Evolutionary conservation across 2,329 filamentous ascomycete species (phyloP).

Genomic region (Neofusicoccum kwambonambiense): DNA sequence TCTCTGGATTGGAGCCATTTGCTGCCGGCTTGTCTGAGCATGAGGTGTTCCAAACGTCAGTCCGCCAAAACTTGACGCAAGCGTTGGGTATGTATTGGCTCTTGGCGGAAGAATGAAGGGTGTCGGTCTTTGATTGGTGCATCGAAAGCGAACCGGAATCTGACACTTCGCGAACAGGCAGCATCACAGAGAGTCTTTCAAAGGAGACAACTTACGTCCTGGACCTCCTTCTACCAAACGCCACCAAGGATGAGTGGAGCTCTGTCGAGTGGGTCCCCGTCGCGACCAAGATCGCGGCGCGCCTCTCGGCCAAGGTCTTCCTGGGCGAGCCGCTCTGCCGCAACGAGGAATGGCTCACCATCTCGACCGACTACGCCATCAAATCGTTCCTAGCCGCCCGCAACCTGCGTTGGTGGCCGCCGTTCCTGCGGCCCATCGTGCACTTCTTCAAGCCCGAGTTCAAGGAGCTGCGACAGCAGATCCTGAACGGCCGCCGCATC

Average conservation of each 20-base stretch:
- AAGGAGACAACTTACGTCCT: neutral
- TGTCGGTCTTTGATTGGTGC: too few relatives aligned
- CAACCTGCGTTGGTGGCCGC: conserved; percentile 36
- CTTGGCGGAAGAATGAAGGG: too few relatives aligned
- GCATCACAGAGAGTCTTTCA: neutral
- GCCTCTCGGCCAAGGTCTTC: conserved; percentile 32
- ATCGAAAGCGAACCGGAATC: neutral
- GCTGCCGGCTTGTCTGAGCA: neutral
- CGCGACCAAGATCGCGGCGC: conserved; percentile 40
- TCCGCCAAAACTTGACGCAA: neutral
- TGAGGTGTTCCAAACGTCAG: neutral
- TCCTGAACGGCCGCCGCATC: conserved; percentile 23
- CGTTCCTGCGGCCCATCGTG: conserved; percentile 30
- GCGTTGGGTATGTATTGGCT: neutral
- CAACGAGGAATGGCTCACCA: conserved; percentile 41
- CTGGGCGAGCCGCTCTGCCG: conserved; percentile 38
- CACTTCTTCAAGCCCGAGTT: conserved; percentile 21
- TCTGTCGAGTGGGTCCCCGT: conserved; percentile 31
- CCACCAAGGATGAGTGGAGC: conserved; percentile 3
- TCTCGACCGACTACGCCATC: conserved; percentile 35
- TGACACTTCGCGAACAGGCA: neutral
- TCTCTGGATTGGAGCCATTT: neutral
- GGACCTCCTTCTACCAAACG: conserved; percentile 3
- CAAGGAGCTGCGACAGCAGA: conserved; percentile 24
- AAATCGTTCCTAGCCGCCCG: conserved; percentile 35